Evolutionary conservation across 352 stramenopile species (phyloP).

Genomic region (Phytophthora citrophthora): DNA sequence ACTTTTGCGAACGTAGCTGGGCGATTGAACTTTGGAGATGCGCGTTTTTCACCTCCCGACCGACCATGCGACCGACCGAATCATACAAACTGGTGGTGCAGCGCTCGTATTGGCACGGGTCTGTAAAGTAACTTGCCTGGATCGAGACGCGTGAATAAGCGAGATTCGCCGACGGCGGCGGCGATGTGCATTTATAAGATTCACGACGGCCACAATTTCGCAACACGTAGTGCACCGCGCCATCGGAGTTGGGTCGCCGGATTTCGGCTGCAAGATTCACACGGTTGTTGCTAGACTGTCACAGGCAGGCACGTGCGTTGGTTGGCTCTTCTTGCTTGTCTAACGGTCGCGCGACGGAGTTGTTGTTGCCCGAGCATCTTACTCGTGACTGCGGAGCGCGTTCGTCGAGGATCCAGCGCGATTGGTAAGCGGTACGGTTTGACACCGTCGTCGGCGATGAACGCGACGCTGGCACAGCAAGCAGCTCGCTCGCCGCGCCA

Average conservation of each 20-base stretch:
- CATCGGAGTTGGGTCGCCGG: background rate
- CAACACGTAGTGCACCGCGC: background rate
- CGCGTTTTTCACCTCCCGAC: constrained; percentile 22
- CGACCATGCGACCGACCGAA: constrained; percentile 17
- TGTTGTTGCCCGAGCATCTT: constrained; percentile 4
- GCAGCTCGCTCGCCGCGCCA: background rate
- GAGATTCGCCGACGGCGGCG: constrained; percentile 3
- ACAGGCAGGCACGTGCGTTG: constrained; percentile 24
- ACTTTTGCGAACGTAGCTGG: constrained; percentile 6
- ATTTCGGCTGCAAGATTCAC: constrained; percentile 10
- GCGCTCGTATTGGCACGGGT: background rate
- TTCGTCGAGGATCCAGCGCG: constrained; percentile 10
- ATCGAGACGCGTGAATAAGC: background rate
- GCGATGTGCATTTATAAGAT: background rate
- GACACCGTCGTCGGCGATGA: background rate
- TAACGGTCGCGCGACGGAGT: constrained; percentile 3
- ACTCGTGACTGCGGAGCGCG: constrained; percentile 10
- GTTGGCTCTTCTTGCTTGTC: constrained; percentile 23
- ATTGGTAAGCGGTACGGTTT: constrained; percentile 9
- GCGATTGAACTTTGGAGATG: constrained; percentile 29
- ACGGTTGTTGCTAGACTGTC: constrained; percentile 12
- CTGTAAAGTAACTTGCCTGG: background rate
- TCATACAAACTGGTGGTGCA: constrained; percentile 6
- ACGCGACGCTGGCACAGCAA: background rate
- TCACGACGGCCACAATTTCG: background rate